A percentile compares a stretch with the other conserved stretches of the same genome.
Conservation (phyloP, 2,329 filamentous ascomycete species). For the Neofusicoccum kwambonambiense region DNA sequence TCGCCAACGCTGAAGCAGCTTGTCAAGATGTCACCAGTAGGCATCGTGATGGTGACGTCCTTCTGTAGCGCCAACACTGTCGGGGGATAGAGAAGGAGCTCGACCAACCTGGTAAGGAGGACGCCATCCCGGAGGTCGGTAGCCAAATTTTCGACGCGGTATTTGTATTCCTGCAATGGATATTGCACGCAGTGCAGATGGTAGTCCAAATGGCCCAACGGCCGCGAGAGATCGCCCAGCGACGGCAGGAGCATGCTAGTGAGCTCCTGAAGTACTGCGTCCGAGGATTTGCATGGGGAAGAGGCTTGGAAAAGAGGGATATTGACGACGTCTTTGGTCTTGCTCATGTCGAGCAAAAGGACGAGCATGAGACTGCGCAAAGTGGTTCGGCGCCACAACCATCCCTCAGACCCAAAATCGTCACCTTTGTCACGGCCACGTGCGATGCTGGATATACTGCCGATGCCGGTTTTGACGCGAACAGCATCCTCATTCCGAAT, state of each 20-base stretch:
- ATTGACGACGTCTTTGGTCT: conserved; percentile 36
- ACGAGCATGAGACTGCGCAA: conserved; percentile 61
- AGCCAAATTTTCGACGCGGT: conserved; percentile 59
- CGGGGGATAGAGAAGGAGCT: conserved; percentile 53
- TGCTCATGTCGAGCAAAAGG: conserved; percentile 58
- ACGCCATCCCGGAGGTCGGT: conserved; percentile 63
- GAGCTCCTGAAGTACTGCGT: conserved; percentile 52
- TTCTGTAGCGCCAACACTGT: conserved; percentile 33
- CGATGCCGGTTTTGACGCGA: conserved; percentile 35
- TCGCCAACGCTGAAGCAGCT: conserved; percentile 32
- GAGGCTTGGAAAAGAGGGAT: conserved; percentile 52
- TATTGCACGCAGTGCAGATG: conserved; percentile 55
- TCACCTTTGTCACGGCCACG: conserved; percentile 32
- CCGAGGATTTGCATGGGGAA: conserved; percentile 58
- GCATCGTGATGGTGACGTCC: conserved; percentile 46
- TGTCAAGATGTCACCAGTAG: conserved; percentile 45
- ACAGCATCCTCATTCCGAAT: conserved; percentile 59
- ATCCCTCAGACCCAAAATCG: conserved; percentile 44
- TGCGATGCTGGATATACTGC: conserved; percentile 40
- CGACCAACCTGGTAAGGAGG: conserved; percentile 58
- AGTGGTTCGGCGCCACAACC: conserved; percentile 56
- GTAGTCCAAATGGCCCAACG: conserved; percentile 58
- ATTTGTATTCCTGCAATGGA: conserved; percentile 58
- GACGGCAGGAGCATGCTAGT: conserved; percentile 57
- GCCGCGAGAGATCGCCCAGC: conserved; percentile 56